Conservation (phyloP, 148 eudicot species). For the Diospyros kaki region DNA sequence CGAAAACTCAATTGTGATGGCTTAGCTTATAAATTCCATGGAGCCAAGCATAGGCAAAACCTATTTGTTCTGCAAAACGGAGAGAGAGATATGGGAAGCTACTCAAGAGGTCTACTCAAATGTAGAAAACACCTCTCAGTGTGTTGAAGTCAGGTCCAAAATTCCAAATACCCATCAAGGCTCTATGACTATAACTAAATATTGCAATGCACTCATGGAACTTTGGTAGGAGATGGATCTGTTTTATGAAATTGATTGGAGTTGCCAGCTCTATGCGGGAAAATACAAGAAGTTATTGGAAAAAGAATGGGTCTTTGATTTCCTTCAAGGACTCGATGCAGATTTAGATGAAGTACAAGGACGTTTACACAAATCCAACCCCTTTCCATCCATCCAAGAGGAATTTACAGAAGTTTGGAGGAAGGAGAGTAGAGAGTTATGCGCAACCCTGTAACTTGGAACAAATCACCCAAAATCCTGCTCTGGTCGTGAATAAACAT, state of each 20-base stretch:
- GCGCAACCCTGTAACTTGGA: not conserved
- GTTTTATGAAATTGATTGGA: not conserved
- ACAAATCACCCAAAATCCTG: too few relatives aligned
- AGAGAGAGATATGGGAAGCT: conserved; percentile 13
- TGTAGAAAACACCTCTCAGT: not conserved
- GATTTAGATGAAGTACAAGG: conserved; percentile 8
- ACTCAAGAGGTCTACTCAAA: conserved; percentile 5
- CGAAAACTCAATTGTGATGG: conserved; percentile 7
- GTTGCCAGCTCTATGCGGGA: not conserved
- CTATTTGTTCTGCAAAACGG: not conserved
- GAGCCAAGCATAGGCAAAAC: not conserved
- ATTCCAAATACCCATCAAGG: conserved; percentile 10
- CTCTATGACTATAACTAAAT: conserved; percentile 5
- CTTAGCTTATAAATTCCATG: conserved; percentile 12
- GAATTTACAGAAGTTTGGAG: conserved; percentile 3
- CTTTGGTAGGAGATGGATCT: conserved; percentile 8
- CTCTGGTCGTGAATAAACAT: too few relatives aligned
- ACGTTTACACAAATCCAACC: not conserved
- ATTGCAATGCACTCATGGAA: conserved; percentile 9
- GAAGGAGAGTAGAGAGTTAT: conserved; percentile 6
- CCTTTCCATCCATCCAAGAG: conserved; percentile 1
- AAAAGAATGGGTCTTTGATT: not conserved
- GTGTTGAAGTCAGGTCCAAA: not conserved
- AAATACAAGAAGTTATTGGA: not conserved
- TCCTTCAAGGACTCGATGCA: conserved; percentile 9